A percentile compares a stretch with the other conserved stretches of the same genome.
Evolutionary conservation across 306 rosid species (phyloP).

Genomic region (Oxytropis ochrocephala): DNA sequence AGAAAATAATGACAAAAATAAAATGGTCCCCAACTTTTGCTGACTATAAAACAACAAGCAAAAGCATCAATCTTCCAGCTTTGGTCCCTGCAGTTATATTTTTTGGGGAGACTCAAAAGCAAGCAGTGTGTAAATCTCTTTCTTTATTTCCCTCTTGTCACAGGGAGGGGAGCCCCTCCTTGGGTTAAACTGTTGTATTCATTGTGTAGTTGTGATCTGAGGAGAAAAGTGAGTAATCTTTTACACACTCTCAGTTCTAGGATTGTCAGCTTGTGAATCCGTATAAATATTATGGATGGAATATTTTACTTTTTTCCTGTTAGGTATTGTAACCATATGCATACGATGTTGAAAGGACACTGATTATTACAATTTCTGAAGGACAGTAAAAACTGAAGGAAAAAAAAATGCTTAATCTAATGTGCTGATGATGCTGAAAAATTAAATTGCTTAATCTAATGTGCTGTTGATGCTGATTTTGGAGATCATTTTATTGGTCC

Average conservation of each 20-base stretch:
- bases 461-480: conserved; percentile 38
- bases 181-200: conserved; percentile 44
- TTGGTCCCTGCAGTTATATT: conserved; percentile 53
- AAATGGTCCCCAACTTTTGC: conserved; percentile 57
- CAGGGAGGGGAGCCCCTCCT: conserved; percentile 34
- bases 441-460: neutral
- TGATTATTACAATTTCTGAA: conserved; percentile 42
- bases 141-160: conserved; percentile 24
- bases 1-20: conserved; percentile 43
- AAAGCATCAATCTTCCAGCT: conserved; percentile 56
- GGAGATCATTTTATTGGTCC: conserved; percentile 26
- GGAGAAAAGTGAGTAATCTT: conserved; percentile 61
- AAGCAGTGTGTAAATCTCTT: conserved; percentile 40
- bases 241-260: conserved; percentile 79
- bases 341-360: conserved; percentile 63
- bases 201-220: conserved; percentile 37
- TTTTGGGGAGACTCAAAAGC: conserved; percentile 70
- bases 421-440: neutral
- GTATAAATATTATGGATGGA: conserved; percentile 20
- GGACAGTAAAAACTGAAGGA: neutral
- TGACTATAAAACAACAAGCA: conserved; percentile 35
- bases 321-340: conserved; percentile 29
- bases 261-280: conserved; percentile 61
- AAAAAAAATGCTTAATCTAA: no score
- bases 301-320: conserved; percentile 40